Conservation (phyloP, 2,329 filamentous ascomycete genomes). For the Fusarium sp. region DNA sequence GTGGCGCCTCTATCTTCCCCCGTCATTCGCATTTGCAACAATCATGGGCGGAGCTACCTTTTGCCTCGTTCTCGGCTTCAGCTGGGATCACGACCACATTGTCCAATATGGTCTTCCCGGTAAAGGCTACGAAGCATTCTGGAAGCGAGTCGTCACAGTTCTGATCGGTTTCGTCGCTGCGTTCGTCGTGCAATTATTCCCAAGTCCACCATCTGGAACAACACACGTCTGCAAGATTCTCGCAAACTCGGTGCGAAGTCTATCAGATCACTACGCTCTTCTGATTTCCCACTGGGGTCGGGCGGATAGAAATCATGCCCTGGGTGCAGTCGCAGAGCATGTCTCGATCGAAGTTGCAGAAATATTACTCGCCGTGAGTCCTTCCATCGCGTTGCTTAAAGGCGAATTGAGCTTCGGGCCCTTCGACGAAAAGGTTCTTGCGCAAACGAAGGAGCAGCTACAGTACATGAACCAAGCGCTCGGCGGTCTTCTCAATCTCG, state of each 20-base stretch:
- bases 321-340: constrained; percentile 45
- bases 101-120: constrained; percentile 57
- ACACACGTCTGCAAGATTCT: constrained; percentile 56
- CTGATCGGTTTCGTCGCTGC: constrained; percentile 56
- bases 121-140: constrained; percentile 58
- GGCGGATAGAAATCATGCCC: constrained; percentile 38
- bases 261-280: constrained; percentile 60
- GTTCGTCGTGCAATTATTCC: constrained; percentile 57
- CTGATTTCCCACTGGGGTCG: constrained; percentile 56
- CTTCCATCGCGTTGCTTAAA: constrained; percentile 41
- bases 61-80: constrained; percentile 56
- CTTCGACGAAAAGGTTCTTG: constrained; percentile 45
- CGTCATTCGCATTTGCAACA: constrained; percentile 41
- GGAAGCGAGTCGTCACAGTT: constrained; percentile 56
- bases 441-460: constrained; percentile 42
- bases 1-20: constrained; percentile 48
- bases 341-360: constrained; percentile 46
- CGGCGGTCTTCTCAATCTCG: constrained; percentile 46
- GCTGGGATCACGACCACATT: constrained; percentile 55
- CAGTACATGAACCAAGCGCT: constrained; percentile 49
- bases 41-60: constrained; percentile 52
- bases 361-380: constrained; percentile 39
- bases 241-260: constrained; percentile 52
- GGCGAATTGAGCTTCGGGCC: constrained; percentile 45
- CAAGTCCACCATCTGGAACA: constrained; percentile 56